Evolutionary conservation across 345 rosid species (phyloP).

Genomic region (Brassica incana): DNA sequence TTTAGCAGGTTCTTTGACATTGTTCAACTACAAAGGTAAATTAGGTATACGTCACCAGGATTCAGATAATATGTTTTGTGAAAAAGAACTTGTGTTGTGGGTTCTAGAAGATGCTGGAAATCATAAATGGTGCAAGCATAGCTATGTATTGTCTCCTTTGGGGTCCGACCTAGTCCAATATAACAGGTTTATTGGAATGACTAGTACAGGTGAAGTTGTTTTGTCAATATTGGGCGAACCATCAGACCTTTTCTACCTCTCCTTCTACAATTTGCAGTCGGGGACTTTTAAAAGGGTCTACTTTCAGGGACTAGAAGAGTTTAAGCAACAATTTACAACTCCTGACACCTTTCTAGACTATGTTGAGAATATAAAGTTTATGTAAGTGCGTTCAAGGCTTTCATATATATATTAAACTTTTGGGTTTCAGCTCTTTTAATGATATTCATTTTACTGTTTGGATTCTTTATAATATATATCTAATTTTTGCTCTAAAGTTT

Average conservation of each 20-base stretch:
- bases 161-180: not conserved
- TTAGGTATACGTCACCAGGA: not conserved
- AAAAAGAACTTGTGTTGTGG: not conserved
- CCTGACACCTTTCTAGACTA: not conserved
- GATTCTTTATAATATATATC: not conserved
- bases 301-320: not conserved
- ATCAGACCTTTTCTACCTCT: not conserved
- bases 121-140: constrained; percentile 2
- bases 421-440: not conserved
- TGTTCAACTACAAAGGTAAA: constrained; percentile 9
- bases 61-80: not conserved
- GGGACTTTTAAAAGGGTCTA: not conserved
- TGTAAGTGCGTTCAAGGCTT: not conserved
- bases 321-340: not conserved
- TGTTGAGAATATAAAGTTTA: not conserved
- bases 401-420: not conserved
- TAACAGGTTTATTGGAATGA: not conserved
- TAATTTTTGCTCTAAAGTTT: not conserved
- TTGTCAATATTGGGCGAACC: not conserved
- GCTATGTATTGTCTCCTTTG: not conserved
- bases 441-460: not conserved
- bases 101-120: not conserved
- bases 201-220: not conserved
- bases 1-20: not conserved
- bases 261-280: not conserved